Conservation (phyloP, 768 basidiomycete species). For the Mycena vitilis region DNA sequence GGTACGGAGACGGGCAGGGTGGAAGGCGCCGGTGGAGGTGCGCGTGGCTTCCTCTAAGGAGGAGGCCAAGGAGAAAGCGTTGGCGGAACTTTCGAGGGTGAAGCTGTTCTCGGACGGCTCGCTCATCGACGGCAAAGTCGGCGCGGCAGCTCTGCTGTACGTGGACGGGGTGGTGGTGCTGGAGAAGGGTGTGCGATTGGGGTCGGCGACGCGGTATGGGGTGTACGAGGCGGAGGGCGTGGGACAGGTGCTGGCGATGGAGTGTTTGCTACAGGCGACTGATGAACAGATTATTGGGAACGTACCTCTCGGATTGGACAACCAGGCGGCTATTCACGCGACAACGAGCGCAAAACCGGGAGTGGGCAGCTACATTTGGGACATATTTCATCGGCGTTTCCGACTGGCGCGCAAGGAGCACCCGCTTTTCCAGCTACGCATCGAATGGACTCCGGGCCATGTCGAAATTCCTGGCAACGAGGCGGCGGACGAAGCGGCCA, state of each 20-base stretch:
- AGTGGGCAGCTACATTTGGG: neutral
- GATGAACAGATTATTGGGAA: no score
- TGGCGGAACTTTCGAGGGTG: neutral
- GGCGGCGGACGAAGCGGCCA: neutral
- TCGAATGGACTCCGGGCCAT: neutral
- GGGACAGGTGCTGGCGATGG: slow-evolving; percentile 1
- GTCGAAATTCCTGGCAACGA: no score
- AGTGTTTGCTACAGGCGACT: neutral
- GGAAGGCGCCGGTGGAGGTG: slow-evolving; percentile 6
- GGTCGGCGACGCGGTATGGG: slow-evolving; percentile 1
- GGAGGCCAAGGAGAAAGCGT: slow-evolving; percentile 23
- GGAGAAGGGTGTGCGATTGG: slow-evolving; percentile 1
- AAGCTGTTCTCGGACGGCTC: slow-evolving; percentile 1
- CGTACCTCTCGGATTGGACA: no score
- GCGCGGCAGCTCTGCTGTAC: neutral
- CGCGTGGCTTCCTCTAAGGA: slow-evolving; percentile 18
- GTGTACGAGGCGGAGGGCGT: slow-evolving; percentile 16
- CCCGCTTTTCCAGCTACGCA: neutral
- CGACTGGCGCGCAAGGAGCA: no score
- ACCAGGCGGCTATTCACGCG: no score
- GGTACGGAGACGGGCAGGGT: neutral
- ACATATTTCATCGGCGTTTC: neutral
- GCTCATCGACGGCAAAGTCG: slow-evolving; percentile 3
- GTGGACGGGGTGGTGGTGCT: slow-evolving; percentile 7
- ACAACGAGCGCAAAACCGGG: no score